Conservation (phyloP, 495 filamentous ascomycete genomes). For the Glonium stellatum region DNA sequence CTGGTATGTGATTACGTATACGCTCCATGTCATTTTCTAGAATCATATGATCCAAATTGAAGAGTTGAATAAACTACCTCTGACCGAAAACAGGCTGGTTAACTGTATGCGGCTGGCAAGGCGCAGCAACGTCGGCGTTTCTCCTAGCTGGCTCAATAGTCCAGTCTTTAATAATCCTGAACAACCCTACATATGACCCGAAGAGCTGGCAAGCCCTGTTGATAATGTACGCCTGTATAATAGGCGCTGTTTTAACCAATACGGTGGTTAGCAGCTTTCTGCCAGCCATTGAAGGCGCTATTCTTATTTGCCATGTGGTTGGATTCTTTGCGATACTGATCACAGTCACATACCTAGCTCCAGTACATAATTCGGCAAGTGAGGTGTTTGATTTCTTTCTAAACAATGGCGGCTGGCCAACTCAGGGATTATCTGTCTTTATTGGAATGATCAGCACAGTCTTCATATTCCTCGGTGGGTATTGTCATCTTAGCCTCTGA, state of each 20-base stretch:
- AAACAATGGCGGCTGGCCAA: conserved; percentile 49
- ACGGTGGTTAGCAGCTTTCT: conserved; percentile 45
- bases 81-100: conserved; percentile 42
- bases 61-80: neutral
- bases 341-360: conserved; percentile 46
- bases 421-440: conserved; percentile 45
- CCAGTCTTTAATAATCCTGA: conserved; percentile 51
- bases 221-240: conserved; percentile 44
- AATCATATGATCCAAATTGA: neutral
- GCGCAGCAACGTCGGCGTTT: conserved; percentile 43
- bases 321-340: conserved; percentile 57
- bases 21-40: neutral
- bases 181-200: conserved; percentile 39
- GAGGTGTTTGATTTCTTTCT: conserved; percentile 48
- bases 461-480: conserved; percentile 32
- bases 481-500: neutral
- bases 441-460: conserved; percentile 49
- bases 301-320: conserved; percentile 52
- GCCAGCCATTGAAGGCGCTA: conserved; percentile 50
- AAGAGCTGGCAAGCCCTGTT: conserved; percentile 53
- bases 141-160: conserved; percentile 51
- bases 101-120: conserved; percentile 53
- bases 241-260: conserved; percentile 49
- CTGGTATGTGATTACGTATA: neutral
- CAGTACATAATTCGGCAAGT: conserved; percentile 38